These are phyloP conservation scores for Phytopythium sindhum DNA, from an alignment of 352 stramenopile species.

Conservation along the genomic window DNA sequence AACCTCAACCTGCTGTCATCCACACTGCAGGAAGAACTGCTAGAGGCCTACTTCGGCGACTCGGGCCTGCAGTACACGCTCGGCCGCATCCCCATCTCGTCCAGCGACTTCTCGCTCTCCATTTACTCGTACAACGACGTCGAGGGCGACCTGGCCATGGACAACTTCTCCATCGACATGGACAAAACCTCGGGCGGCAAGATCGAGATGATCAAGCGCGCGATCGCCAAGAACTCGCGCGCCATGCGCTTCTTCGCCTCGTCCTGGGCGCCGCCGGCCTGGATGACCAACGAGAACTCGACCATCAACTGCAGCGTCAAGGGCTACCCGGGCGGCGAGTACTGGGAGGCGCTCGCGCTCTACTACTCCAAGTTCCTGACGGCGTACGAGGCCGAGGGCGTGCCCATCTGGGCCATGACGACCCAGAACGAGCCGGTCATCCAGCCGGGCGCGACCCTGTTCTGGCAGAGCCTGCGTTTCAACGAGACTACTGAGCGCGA, in stretches of 20 bases:
- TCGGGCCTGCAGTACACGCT: constrained; percentile 81
- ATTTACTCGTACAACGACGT: constrained; percentile 88
- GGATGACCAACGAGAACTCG: constrained; percentile 81
- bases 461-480: constrained; percentile 61
- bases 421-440: constrained; percentile 83
- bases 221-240: constrained; percentile 34
- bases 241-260: constrained; percentile 72
- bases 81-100: constrained; percentile 81
- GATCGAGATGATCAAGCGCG: constrained; percentile 64
- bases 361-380: constrained; percentile 88
- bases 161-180: constrained; percentile 81
- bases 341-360: constrained; percentile 75
- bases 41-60: constrained; percentile 83
- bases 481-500: constrained; percentile 35
- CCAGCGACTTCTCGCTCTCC: constrained; percentile 81
- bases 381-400: constrained; percentile 70
- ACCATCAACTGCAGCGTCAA: constrained; percentile 58
- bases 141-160: constrained; percentile 73
- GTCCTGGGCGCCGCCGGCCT: constrained; percentile 79
- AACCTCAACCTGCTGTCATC: constrained; percentile 68
- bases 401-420: constrained; percentile 80
- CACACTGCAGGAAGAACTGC: constrained; percentile 54
- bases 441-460: constrained; percentile 23
- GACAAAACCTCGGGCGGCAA: constrained; percentile 69
- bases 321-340: constrained; percentile 38